Base-by-base conservation (phyloP, 2,329 filamentous ascomycete species). In the Diaporthe batatas region DNA sequence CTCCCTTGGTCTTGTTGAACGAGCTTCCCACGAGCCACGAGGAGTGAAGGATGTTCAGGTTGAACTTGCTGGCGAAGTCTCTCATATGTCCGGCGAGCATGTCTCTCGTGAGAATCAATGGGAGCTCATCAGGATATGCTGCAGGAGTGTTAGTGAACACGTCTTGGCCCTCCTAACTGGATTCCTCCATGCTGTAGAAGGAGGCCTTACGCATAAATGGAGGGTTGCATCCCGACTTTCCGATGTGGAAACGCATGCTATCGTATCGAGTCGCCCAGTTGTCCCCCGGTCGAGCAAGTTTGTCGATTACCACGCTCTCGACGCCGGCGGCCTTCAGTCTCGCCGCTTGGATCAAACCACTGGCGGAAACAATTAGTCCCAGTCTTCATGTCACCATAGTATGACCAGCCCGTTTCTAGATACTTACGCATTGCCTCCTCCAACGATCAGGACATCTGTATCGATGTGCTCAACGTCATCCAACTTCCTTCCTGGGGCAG, bases 11-110 rank as follows among this genome's bases (percentile, higher is more conserved):
- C 6, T 83, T 80, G 57, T 86, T 79, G 75, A 83, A 86, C 0
- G 78, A 76, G 1, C 83, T 82, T 6, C 79, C 81, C 6, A 77
- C 79, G n/a, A 87, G 77, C 0, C 75, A 80, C 4, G 83, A 84
- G 14, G 79, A 79, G 49, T 81, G 80, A 80, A 85, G 84, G 3
- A 87, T 80, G 73, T 87, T 86, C 53, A 88, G 80, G 53, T 85
- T 83, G 82, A 88, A 86, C 6, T 85, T 77, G n/a, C 77, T 82
- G 3, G 83, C 83, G 70, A 88, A 88, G 1, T 81, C 80, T 70
- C 86, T 85, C 49, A 88, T 83, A 80, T 86, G 88, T 62, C 84
- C 82, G 6, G 81, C 84, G 0, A 89, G 80, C 47, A 87, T 85
- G 71, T 87, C 83, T 68, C 85, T 84, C 0, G 82, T 81, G 0